Evolutionary conservation across 257 asterid genomes (phyloP).

Genomic region (Avicennia marina): DNA sequence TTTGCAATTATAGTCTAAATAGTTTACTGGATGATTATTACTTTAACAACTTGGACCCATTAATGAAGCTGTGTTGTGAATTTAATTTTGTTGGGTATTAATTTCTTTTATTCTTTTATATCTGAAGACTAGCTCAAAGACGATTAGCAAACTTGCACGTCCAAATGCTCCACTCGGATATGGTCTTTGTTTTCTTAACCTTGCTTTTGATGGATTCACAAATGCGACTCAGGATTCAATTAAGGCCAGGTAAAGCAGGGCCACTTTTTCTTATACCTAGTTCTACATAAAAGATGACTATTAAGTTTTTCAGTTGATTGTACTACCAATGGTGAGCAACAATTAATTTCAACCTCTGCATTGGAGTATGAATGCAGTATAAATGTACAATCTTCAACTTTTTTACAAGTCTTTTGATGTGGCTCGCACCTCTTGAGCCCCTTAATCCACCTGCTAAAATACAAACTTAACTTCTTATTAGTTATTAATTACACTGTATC

Average conservation of each 20-base stretch:
- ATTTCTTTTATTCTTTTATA: neutral
- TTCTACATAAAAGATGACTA: neutral
- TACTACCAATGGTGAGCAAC: no score
- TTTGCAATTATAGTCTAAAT: no score
- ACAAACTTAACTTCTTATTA: neutral
- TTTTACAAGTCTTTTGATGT: no score
- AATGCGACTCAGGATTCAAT: constrained; percentile 97
- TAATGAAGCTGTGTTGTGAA: no score
- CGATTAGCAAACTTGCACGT: constrained; percentile 82
- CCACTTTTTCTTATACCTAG: neutral
- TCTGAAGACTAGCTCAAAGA: constrained; percentile 91
- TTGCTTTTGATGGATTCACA: constrained; percentile 97
- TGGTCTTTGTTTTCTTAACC: constrained; percentile 83
- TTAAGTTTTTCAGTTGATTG: neutral
- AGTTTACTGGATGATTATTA: no score
- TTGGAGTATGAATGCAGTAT: no score
- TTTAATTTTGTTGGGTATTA: constrained; percentile 6
- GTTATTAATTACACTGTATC: no score
- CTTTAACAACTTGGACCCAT: no score
- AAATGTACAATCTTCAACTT: no score
- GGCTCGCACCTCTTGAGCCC: neutral
- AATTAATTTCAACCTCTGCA: no score
- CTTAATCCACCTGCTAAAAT: neutral
- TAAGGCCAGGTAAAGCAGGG: constrained; percentile 51
- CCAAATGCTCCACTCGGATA: constrained; percentile 97